Base-by-base conservation (phyloP, 169 alveolate species). In the Plasmodium vivax region DNA sequence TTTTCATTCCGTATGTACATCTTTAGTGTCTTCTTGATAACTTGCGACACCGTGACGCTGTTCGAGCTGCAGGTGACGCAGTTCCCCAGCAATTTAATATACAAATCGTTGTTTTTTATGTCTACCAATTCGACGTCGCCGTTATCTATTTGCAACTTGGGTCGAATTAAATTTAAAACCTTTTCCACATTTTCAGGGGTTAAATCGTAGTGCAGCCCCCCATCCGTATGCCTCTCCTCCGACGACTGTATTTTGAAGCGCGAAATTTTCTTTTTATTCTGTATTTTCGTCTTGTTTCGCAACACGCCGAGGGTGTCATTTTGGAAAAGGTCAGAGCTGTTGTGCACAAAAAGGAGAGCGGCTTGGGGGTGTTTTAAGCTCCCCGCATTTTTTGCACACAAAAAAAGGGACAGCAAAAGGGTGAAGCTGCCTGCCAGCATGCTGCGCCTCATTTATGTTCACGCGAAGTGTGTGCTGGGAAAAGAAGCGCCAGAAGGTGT, bases 21-120 rank as follows among this genome's bases (percentile, higher is more conserved):
- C 51, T 83, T 92, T 82, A 96, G 83, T 1, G 96, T 96, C 47
- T 93, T 93, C 85, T 96, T 97, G 36, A 96, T 96, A 71, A 93
- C 97, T 4, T 92, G 92, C 38, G 96, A 95, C 14, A 96, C 96
- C 19, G 98, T 96, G 4, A 91, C 93, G 62, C 95, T 82, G 73
- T 96, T 93, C 19, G 96, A 87, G 54, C 97, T 96, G 54, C 98
- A 96, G 36, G 96, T 94, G 34, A 92, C 92, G 84, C 98, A 96
- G 77, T 95, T 88, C 16, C 98, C 98, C 38, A 92, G 68, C 36
- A 96, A 80, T 94, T 95, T 82, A 73, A 94, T 56, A 62, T 56
- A 75, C 34, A 81, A 68, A 83, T 82, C 74, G 95, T 82, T 94
- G 91, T 95, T 95, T 34, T 92, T 95, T 72, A 96, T 94, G 72